Percentiles rank a stretch among this genome's conserved stretches.
These are phyloP conservation scores for Xerocomus spinulosus DNA, from an alignment of 768 basidiomycete genomes.

Conservation along the genomic window DNA sequence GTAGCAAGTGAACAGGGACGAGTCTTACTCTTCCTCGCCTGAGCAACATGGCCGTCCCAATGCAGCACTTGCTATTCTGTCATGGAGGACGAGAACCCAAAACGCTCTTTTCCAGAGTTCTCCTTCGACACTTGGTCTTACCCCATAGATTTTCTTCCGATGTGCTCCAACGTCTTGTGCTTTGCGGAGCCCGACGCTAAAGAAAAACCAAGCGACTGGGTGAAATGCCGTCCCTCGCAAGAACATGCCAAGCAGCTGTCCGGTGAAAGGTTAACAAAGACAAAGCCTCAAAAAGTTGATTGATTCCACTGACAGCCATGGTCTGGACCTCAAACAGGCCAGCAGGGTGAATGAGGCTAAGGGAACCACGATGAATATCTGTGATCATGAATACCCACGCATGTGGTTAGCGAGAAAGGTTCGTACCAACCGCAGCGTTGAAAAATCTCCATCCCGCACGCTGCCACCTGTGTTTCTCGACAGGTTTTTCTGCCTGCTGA, in stretches of 20 bases:
- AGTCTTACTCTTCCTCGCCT: slow-evolving; percentile 62
- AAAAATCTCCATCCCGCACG: slow-evolving; percentile 61
- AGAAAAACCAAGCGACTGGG: slow-evolving; percentile 50
- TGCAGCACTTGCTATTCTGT: slow-evolving; percentile 49
- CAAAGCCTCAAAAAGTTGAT: not conserved
- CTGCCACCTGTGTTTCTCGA: slow-evolving; percentile 42
- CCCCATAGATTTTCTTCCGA: slow-evolving; percentile 52
- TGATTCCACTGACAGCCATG: slow-evolving; percentile 38
- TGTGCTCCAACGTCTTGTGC: slow-evolving; percentile 77
- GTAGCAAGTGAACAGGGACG: not conserved
- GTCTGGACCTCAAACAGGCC: slow-evolving; percentile 62
- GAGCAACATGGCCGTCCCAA: slow-evolving; percentile 54
- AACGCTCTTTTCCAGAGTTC: slow-evolving; percentile 80
- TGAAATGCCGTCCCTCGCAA: slow-evolving; percentile 46
- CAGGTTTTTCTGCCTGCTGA: slow-evolving; percentile 17
- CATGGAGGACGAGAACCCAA: slow-evolving; percentile 62
- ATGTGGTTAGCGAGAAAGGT: not conserved
- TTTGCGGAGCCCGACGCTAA: slow-evolving; percentile 54
- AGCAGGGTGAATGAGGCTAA: slow-evolving; percentile 51
- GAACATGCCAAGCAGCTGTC: slow-evolving; percentile 52
- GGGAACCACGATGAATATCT: slow-evolving; percentile 51
- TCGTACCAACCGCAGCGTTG: slow-evolving; percentile 47
- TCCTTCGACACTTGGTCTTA: slow-evolving; percentile 46
- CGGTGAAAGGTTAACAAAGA: slow-evolving; percentile 6
- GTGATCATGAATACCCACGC: slow-evolving; percentile 6